Base-by-base conservation (phyloP, 257 asterid species). In the Gentiana dahurica region DNA sequence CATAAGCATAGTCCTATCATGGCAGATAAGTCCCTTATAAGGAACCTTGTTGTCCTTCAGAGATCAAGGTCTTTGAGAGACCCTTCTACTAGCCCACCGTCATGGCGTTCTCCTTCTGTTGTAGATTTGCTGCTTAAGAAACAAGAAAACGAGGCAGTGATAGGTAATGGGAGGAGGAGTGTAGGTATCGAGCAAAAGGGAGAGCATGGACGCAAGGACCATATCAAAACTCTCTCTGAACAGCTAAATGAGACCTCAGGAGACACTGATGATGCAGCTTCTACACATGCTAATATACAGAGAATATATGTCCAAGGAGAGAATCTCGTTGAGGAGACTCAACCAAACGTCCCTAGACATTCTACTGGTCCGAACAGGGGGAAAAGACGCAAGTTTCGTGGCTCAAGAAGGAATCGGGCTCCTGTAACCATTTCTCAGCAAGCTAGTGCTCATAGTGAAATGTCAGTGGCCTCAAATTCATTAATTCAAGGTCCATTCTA, bases 381-480 rank as follows among this genome's bases (percentile, higher is more conserved):
- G 8, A 91, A 79, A 69, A 79, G 84, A 70, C 98, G 85, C 12
- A 85, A 75, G 68, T 87, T 85, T 66, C 85, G 89, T 49, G 83
- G 88, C 63, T 67, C 85, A 10, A 92, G 97, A 72, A 81, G 87
- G 71, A 62, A 38, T 62, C 82, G 85, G 59, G 64, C 81, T 55
- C 46, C 45, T 39, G 67, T 85, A 61, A 63, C 68, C 63, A 65
- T 80, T 54, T 59, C 74, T 46, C 69, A 73, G 71, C 89, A 77
- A 60, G 80, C 63, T 47, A 82, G 66, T 62, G 69, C 71, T 50
- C 86, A 73, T 54, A 91, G 79, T 51, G 94, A 88, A 66, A 79
- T 85, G 71, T 88, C 95, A 1, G 93, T 85, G 73, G 97, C 95
- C 66, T 88, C 98, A 64, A 85, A 92, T 66, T 87, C 94, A 32